Evolutionary conservation across 2,329 filamentous ascomycete genomes (phyloP), one percentile per base, ranked within the genome.

Genomic region (Colletotrichum cereale): DNA sequence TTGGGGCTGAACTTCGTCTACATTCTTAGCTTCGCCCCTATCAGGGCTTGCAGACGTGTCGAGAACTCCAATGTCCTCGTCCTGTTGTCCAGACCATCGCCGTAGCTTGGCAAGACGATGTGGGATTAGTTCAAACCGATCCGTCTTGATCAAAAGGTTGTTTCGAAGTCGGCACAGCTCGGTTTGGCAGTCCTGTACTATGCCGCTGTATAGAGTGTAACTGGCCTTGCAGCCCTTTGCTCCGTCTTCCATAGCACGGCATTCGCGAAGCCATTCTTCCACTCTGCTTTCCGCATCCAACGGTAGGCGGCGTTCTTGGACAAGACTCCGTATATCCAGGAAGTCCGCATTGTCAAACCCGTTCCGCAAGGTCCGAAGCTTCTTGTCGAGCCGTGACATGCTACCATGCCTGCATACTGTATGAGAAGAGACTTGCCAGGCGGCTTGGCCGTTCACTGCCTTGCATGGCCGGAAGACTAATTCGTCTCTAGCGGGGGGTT

Each of bases 141-240:
- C 8, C 11, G 60, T 63, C 40, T 60, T 66, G 44, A 24, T 29
- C 3, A 34, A 50, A 12, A 56, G 21, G n/a, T 24, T 34, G 14
- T 61, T 60, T 7, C 11, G 47, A 40, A 66, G 26, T 40, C 67
- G 66, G 48, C 55, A 21, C 36, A 70, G n/a, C 21, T 70, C 62
- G 2, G 44, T 63, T 76, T 75, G 60, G 79, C 79, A 79, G 26
- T 79, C 78, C 74, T 77, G 74, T 3, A 75, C 71, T 2, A 80
- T 77, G 2, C 73, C 4, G 65, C 67, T 24, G 70, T 71, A 75
- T 75, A 79, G 53, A 74, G 75, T 5, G 75, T 73, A 18, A 72
- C 72, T 74, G 76, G 75, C 3, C 77, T 60, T 3, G 75, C 53
- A 55, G 11, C 11, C 18, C 6, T 24, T 36, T 14, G 34, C 52